Base-by-base conservation (phyloP, 2,329 filamentous ascomycete species). In the Cordyceps pruinosa region DNA sequence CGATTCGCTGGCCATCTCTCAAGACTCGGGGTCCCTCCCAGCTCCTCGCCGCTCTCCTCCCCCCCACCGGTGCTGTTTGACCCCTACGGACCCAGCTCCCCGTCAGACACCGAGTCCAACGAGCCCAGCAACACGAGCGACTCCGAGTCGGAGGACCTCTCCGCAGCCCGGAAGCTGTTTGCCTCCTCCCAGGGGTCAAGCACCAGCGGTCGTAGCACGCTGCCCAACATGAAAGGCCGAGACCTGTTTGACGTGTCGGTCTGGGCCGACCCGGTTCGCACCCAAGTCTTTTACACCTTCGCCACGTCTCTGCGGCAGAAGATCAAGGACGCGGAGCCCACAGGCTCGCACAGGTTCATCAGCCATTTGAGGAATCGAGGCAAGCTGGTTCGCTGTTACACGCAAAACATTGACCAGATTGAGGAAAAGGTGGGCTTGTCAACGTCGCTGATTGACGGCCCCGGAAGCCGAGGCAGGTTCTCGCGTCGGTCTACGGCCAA, bases 321-420 rank as follows among this genome's bases (percentile, higher is more conserved):
- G 56, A 81, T 87, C 17, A 77, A 75, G 39, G 77, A 80, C n/a
- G 83, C 87, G 10, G 71, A 79, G 53, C 85, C 85, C 0, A 88
- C 85, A 1, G 74, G 75, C 19, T 86, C 84, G 1, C 86, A 90
- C 69, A 81, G 80, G 56, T 89, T 90, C 66, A 85, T 90, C 62
- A 79, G 81, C 44, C 80, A 84, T 34, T 74, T 90, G 5, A 78
- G 85, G 45, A 84, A 89, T 65, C 78, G 81, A 4, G 84, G 85
- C 4, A 86, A 87, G 61, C 75, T 90, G 5, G 84, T 88, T 32
- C 76, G 86, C 39, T 88, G 86, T 64, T 90, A 90, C 64, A 89
- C 86, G 0, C 86, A 90, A 63, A 90, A 89, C 61, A 89, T 90
- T 61, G 86, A 90, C 62, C 83, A 84, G 60, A 81, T 90, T 7